phyloP scores from a whole-genome alignment of 1,284 basidiomycete species.

The Meira nashicola region DNA sequence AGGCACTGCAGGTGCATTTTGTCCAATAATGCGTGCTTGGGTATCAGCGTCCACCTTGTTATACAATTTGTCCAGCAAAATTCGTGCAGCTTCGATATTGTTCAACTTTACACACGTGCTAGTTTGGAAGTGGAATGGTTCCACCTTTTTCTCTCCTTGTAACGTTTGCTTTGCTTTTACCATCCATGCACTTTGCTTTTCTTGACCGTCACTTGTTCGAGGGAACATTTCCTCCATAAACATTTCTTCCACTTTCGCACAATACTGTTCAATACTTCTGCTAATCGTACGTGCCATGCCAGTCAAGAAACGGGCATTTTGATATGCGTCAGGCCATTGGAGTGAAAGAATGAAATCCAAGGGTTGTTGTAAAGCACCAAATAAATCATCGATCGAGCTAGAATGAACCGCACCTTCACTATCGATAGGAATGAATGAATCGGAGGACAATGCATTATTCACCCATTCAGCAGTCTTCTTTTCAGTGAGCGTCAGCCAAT shows the following conservation, averaged over 20 bases:
- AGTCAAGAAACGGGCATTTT: conserved; percentile 87
- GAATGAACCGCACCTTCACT: conserved; percentile 74
- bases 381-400: conserved; percentile 91
- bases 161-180: conserved; percentile 80
- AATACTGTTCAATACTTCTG: conserved; percentile 87
- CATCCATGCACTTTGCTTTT: conserved; percentile 78
- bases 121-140: conserved; percentile 87
- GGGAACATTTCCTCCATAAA: conserved; percentile 95
- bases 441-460: conserved; percentile 38
- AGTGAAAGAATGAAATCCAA: conserved; percentile 81
- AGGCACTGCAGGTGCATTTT: conserved; percentile 56
- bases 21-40: conserved; percentile 63
- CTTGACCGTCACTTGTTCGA: conserved; percentile 57
- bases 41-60: conserved; percentile 84
- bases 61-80: conserved; percentile 88
- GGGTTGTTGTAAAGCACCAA: conserved; percentile 86
- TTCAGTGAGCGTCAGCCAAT: conserved; percentile 86
- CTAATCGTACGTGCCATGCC: conserved; percentile 69
- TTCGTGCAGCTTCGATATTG: conserved; percentile 88
- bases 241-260: conserved; percentile 75
- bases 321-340: conserved; percentile 84
- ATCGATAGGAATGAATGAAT: conserved; percentile 59
- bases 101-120: conserved; percentile 92
- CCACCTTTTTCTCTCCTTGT: conserved; percentile 79
- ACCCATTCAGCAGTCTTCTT: conserved; percentile 91